A percentile compares a stretch with the other conserved stretches of the same genome.
Evolutionary conservation across 2,329 filamentous ascomycete species (phyloP).

Genomic region (Diplodia mutila): DNA sequence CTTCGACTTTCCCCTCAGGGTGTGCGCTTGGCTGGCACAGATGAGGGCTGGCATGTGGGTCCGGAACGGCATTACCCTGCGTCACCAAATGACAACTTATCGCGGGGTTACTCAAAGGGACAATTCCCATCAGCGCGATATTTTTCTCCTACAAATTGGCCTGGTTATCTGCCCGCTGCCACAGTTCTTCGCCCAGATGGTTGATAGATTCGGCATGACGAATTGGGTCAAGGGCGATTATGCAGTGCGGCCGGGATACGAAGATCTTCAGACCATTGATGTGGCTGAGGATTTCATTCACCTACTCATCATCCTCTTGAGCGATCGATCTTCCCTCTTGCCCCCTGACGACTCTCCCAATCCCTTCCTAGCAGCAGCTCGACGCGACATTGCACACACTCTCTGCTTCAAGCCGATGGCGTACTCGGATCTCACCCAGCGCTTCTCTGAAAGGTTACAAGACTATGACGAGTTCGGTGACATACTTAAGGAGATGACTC

Average conservation of each 20-base stretch:
- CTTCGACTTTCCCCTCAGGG: constrained; percentile 90
- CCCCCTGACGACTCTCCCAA: constrained; percentile 67
- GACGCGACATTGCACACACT: constrained; percentile 88
- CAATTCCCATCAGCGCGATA: constrained; percentile 90
- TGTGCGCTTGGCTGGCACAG: constrained; percentile 95
- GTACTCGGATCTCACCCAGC: constrained; percentile 86
- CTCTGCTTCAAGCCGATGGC: constrained; percentile 95
- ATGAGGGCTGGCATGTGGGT: constrained; percentile 99
- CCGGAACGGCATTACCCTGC: constrained; percentile 90
- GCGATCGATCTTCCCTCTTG: constrained; percentile 81
- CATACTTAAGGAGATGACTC: constrained; percentile 84
- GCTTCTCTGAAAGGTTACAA: constrained; percentile 84
- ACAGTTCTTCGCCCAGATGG: constrained; percentile 82
- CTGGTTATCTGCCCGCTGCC: constrained; percentile 83
- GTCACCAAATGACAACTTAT: constrained; percentile 94
- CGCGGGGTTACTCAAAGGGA: constrained; percentile 87
- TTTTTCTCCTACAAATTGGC: constrained; percentile 90
- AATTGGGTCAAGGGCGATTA: constrained; percentile 87
- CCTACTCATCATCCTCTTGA: constrained; percentile 85
- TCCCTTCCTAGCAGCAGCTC: constrained; percentile 71
- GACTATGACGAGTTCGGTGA: constrained; percentile 87
- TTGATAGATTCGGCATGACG: constrained; percentile 88
- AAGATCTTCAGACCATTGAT: constrained; percentile 86
- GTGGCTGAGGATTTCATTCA: constrained; percentile 96
- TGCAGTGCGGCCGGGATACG: constrained; percentile 70